Base-by-base conservation (phyloP, 441 rosid species). In the Lagerstroemia fauriei region DNA sequence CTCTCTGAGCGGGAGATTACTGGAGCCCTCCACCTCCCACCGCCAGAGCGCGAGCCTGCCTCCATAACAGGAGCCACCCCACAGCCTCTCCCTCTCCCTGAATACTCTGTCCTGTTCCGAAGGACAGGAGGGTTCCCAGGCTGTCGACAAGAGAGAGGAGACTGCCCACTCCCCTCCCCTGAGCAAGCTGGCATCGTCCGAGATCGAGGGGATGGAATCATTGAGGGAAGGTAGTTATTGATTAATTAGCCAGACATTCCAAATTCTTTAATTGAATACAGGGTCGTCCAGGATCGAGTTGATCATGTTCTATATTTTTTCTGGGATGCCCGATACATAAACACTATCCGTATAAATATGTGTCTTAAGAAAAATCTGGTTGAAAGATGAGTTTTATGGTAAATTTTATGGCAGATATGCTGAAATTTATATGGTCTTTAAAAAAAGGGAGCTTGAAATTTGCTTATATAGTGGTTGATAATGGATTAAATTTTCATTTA, bases 111-210 rank as follows among this genome's bases (percentile, higher is more conserved):
- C 56, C 44, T 79, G 24, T 68, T 66, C 79, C 75, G 71, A 48
- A 53, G 68, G 75, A 61, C 8, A 12, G 34, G 9, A 29, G 7
- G 47, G 44, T 50, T 75, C 38, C 13, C 65, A 20, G 66, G 65
- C 44, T 27, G 27, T 53, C 77, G 31, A 25, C n/a, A 63, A 0
- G 63, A 32, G 74, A 47, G 3, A 22, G 75, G 24, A 20, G 68
- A 83, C n/a, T 79, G 65, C 48, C 82, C 78, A 14, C 79, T 83
- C 22, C 75, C 82, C 25, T 83, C 82, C 47, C 79, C 82, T 25
- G 59, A 81, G 75, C 24, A 32, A 18, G 79, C 72, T 20, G 71
- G 72, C 31, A 61, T 72, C 14, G 25, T 75, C 27, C 50, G 69
- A 74, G 29, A 50, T 71, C 71, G 57, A 56, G 47, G 71, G 16